Evolutionary conservation across 768 basidiomycete genomes (phyloP), one percentile per base, ranked within the genome.

Genomic region (Cystofilobasidium bisporidii): DNA sequence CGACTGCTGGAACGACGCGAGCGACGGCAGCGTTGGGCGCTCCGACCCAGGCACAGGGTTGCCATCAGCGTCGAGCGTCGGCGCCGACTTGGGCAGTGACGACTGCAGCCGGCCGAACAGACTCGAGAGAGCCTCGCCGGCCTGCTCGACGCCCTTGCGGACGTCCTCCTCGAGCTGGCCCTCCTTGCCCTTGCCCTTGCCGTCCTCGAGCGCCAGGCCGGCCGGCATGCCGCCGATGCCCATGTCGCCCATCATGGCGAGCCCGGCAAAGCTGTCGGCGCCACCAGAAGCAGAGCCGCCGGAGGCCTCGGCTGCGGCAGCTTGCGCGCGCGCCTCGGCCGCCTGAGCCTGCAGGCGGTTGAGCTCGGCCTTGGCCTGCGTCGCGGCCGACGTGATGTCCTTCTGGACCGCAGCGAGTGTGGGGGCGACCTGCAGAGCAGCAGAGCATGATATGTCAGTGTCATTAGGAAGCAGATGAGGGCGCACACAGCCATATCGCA

Each of bases 111-210:
- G 26, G 64, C 58, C 22, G 67, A 65, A 50, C 60, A 62, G 47
- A 32, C 59, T 30, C 26, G n/a, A 32, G 60, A 61, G 38, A 28
- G 33, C 55, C 48, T 22, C 61, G 32, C 36, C 40, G 32, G 41
- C 48, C 26, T 40, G 61, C 45, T 41, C 26, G 50, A 22, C n/a
- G 65, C 45, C 12, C 26, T 28, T 61, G 33, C 60, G 60, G 14
- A 61, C 48, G 24, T 28, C 47, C 22, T 45, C 66, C 6, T 53
- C 56, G 22, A 50, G 36, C 40, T 67, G 57, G 48, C 41, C 50
- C 28, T 72, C 75, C 59, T 74, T 74, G 26, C 72, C 74, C 68
- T 77, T 76, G 24, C 74, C 76, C 59, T 74, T 75, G n/a, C 24
- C 61, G 24, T 58, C 53, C 22, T 40, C 60, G 18, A 43, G 15